Conservation (phyloP, 1,139 yeast genomes). For the Petasospora fabianii region DNA sequence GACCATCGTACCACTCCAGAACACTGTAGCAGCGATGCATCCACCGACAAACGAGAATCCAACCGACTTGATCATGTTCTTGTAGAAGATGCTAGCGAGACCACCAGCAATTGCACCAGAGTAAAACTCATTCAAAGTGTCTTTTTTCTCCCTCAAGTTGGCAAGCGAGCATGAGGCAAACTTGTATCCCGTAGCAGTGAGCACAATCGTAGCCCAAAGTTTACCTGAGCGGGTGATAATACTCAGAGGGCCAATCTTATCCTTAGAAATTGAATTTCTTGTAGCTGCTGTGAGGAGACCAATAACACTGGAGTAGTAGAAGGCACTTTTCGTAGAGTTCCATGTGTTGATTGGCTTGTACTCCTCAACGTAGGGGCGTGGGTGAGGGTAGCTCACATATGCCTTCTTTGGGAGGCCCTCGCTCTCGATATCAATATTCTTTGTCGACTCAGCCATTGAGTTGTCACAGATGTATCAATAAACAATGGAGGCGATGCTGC, state of each 20-base stretch:
- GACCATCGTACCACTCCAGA: conserved; percentile 44
- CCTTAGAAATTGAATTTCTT: conserved; percentile 32
- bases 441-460: too few relatives aligned
- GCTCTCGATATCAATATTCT: too few relatives aligned
- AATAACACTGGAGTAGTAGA: conserved; percentile 36
- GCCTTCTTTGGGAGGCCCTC: too few relatives aligned
- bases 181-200: conserved; percentile 37
- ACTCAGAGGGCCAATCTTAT: conserved; percentile 24
- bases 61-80: conserved; percentile 39
- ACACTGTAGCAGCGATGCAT: conserved; percentile 33
- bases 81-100: conserved; percentile 37
- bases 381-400: conserved; percentile 21
- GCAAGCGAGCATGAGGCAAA: conserved; percentile 37
- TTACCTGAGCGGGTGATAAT: conserved; percentile 29
- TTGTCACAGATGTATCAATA: too few relatives aligned
- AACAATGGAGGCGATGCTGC: too few relatives aligned
- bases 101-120: conserved; percentile 52
- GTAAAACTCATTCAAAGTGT: conserved; percentile 42
- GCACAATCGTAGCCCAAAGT: conserved; percentile 21
- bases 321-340: conserved; percentile 37
- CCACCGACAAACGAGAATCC: conserved; percentile 43
- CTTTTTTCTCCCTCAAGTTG: conserved; percentile 41
- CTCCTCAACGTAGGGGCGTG: conserved; percentile 10
- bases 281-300: conserved; percentile 39
- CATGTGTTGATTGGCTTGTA: conserved; percentile 45